These are phyloP conservation scores for Boechera retrofracta DNA, from an alignment of 345 rosid species.

Conservation along the genomic window DNA sequence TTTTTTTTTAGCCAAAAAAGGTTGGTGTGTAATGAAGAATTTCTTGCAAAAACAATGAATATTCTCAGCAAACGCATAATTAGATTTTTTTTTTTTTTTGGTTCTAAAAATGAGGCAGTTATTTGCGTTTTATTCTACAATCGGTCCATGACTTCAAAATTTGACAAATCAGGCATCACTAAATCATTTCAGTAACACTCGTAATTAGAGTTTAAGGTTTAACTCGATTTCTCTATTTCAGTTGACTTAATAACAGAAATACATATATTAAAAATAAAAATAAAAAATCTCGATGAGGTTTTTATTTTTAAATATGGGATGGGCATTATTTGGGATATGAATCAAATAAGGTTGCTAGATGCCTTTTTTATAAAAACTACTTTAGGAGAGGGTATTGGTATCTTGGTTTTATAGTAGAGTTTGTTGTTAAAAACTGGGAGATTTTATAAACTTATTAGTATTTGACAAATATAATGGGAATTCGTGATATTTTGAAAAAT, in stretches of 20 bases:
- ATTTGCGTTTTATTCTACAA: neutral
- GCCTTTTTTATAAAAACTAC: neutral
- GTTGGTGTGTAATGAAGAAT: neutral
- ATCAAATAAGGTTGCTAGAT: neutral
- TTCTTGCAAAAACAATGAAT: slow-evolving; percentile 17
- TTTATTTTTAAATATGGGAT: neutral
- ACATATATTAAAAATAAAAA: no score
- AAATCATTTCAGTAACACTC: neutral
- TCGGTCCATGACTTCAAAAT: neutral
- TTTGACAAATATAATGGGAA: neutral
- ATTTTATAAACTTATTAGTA: neutral
- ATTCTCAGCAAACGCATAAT: neutral
- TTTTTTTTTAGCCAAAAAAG: neutral
- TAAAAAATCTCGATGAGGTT: neutral
- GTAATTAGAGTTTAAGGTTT: neutral
- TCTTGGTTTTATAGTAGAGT: neutral
- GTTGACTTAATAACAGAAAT: no score
- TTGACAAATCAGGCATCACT: neutral
- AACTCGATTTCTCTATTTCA: no score
- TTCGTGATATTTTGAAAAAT: neutral
- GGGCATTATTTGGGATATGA: neutral
- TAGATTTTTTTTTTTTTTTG: neutral
- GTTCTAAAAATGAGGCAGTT: neutral
- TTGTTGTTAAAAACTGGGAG: neutral
- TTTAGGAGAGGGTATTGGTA: neutral